Conservation (phyloP, 495 filamentous ascomycete species). For the Bombardia bombarda region DNA sequence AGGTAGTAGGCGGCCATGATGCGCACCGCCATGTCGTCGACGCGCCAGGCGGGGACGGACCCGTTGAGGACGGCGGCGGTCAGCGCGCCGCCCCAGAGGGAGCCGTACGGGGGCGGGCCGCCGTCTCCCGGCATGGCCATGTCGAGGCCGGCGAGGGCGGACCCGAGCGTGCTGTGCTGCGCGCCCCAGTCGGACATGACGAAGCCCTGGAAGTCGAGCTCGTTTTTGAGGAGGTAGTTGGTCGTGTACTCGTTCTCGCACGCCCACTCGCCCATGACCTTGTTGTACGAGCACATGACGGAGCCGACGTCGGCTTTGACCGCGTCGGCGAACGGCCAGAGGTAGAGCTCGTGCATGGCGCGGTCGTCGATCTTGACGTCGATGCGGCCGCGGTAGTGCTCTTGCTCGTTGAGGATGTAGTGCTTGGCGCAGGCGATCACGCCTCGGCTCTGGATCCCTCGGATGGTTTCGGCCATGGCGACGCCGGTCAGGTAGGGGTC, state of each 20-base stretch:
- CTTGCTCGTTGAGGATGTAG: slow-evolving; percentile 44
- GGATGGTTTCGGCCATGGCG: slow-evolving; percentile 44
- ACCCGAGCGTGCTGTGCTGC: slow-evolving; percentile 70
- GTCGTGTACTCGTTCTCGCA: slow-evolving; percentile 39
- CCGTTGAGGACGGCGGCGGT: slow-evolving; percentile 69
- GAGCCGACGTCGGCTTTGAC: slow-evolving; percentile 51
- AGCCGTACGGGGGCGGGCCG: slow-evolving; percentile 43
- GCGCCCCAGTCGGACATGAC: slow-evolving; percentile 89
- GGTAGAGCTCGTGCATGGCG: slow-evolving; percentile 60
- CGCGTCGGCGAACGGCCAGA: slow-evolving; percentile 64
- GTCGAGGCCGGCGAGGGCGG: slow-evolving; percentile 75
- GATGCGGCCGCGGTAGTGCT: slow-evolving; percentile 30
- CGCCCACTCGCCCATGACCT: slow-evolving; percentile 34
- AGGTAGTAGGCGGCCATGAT: slow-evolving; percentile 86
- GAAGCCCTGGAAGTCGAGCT: slow-evolving; percentile 49
- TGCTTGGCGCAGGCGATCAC: slow-evolving; percentile 56
- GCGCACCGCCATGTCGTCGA: slow-evolving; percentile 86
- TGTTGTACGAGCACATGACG: slow-evolving; percentile 60
- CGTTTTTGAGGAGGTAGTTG: slow-evolving; percentile 44
- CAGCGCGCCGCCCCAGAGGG: slow-evolving; percentile 61
- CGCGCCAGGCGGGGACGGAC: slow-evolving; percentile 64
- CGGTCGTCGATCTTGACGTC: slow-evolving; percentile 54
- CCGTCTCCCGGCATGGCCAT: slow-evolving; percentile 94
- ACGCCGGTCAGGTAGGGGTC: slow-evolving; percentile 54
- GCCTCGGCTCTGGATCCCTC: slow-evolving; percentile 48